Evolutionary conservation across 306 rosid genomes (phyloP), one percentile per base, ranked within the genome.

Genomic region (Rosa persica): DNA sequence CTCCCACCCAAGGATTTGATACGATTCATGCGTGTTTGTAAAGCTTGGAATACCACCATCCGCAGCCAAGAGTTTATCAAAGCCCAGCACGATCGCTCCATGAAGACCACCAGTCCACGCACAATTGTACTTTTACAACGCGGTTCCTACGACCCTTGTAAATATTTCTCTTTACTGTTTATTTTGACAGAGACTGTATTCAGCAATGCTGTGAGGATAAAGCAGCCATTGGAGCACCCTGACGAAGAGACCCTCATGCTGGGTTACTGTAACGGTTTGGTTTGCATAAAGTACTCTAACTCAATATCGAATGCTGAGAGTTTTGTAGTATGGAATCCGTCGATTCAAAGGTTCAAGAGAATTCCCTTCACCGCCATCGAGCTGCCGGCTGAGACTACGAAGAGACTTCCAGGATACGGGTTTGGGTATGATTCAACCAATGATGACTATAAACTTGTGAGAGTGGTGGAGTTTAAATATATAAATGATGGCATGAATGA

Each of bases 401-500:
- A 25, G 0, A 1, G 2, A n/a, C 4, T 1, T 12, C 0, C 15
- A 3, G 4, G 0, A 1, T 70, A 9, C 8, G 77, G 22, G 8
- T 39, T 55, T 17, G 77, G 67, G 38, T 52, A 54, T 25, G 54
- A 57, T 57, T 74, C 67, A 12, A 8, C 22, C 62, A 40, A 57
- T 55, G 77, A 40, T 57, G 77, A 74, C 25, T 55, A 74, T 22
- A 55, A 74, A 40, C 8, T 57, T 7, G 52, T 57, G 77, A 20
- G 47, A 20, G 40, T 72, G 13, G 34, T 2, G 15, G 13, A 16
- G 40, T 13, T 39, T 20, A 46, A 0, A 27, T 0, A 27, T 27
- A n/a, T n/a, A n/a, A 1, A 15, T 10, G 1, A 3, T 1, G 13
- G 0, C 1, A 0, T 27, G 4, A 4, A n/a, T 73, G 25, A 0